Base-by-base conservation (phyloP, 2,329 filamentous ascomycete species). In the Didymosphaeria variabile region DNA sequence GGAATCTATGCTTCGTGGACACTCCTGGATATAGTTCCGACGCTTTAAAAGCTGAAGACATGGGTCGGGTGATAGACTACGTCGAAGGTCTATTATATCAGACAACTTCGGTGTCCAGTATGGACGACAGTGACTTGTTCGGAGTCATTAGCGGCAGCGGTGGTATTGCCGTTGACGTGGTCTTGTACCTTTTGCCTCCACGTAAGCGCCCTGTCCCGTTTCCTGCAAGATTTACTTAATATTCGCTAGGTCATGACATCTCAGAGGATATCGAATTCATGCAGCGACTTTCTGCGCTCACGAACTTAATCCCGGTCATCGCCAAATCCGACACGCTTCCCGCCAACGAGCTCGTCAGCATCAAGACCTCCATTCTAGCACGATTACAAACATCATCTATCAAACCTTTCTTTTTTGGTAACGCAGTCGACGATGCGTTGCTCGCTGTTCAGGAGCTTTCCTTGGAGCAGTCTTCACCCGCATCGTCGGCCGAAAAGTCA, bases 1-100 rank as follows among this genome's bases (percentile, higher is more conserved):
- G 94, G 32, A 99, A 99, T 73, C 80, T 99, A 5, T 97, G 93
- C 77, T 97, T 99, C 74, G 89, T 97, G 60, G 94, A 98, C 79
- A 94, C 91, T 2, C 88, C 90, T 12, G 89, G 89, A 13, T 88
- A 87, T 76, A 80, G 63, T 5, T 65, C 80, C 75, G 65, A 84
- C 83, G 49, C 82, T 81, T 61, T 62, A 23, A 62, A 59, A 44
- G 49, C 63, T 34, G 72, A 68, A 6, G 66, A 71, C 21, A 70
- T 67, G 46, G 67, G 65, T 44, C 68, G 77, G 47, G 77, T 72
- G 55, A 87, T 88, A 53, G 85, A 87, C 60, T 96, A 97, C 73
- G 85, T 97, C 34, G 90, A 93, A 77, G 86, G 86, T 49, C 86
- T 89, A 65, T 79, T 94, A 17, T 83, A 85, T 59, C 87, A 88